These are phyloP conservation scores for Beauveria medogensis DNA, from an alignment of 2,329 filamentous ascomycete species.

Conservation along the genomic window DNA sequence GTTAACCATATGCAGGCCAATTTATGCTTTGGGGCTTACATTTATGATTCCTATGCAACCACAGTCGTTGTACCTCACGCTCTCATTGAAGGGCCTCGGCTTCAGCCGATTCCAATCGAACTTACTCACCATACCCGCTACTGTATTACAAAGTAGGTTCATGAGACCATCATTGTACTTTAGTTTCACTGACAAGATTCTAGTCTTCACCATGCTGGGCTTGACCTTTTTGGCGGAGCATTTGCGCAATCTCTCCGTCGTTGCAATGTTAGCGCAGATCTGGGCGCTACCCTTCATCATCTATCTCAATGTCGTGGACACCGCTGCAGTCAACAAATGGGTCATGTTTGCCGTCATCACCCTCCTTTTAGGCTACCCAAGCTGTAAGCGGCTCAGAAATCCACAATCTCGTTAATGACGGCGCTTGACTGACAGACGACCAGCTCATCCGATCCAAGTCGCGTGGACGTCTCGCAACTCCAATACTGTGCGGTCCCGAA, in stretches of 20 bases:
- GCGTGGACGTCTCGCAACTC: constrained; percentile 51
- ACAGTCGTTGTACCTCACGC: constrained; percentile 41
- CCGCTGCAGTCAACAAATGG: constrained; percentile 22
- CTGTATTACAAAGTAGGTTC: constrained; percentile 31
- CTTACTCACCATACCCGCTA: constrained; percentile 45
- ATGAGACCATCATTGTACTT: constrained; percentile 21
- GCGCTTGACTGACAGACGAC: background rate
- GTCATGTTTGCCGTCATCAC: constrained; percentile 27
- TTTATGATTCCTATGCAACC: constrained; percentile 40
- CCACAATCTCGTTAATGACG: background rate
- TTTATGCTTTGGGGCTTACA: constrained; percentile 42
- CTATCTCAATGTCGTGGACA: constrained; percentile 30
- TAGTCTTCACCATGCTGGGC: constrained; percentile 32
- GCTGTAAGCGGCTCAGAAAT: constrained; percentile 15
- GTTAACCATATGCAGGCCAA: constrained; percentile 21
- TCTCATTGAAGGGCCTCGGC: constrained; percentile 41
- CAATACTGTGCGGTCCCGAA: constrained; percentile 49
- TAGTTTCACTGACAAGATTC: background rate
- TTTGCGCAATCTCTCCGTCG: constrained; percentile 32
- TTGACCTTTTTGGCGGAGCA: constrained; percentile 39
- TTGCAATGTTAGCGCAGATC: constrained; percentile 37
- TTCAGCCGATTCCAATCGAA: constrained; percentile 47
- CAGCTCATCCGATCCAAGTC: constrained; percentile 44
- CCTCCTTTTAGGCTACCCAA: constrained; percentile 26
- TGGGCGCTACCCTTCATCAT: constrained; percentile 48